Percentiles rank a stretch among this genome's conserved stretches.
Conservation (phyloP, 2,329 filamentous ascomycete genomes). For the Monosporascus cannonballus region DNA sequence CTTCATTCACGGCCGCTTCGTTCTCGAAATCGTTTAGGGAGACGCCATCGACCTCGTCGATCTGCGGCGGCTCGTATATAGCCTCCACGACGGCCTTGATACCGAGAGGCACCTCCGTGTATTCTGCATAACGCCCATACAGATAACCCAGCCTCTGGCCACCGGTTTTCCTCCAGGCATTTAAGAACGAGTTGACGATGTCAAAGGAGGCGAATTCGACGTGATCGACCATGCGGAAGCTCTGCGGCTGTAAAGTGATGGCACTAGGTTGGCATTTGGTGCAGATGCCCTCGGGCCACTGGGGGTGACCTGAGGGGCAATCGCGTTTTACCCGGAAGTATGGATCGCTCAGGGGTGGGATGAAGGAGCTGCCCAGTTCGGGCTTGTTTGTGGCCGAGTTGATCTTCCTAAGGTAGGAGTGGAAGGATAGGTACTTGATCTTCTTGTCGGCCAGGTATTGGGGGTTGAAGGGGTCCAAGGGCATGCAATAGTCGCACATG, state of each 20-base stretch:
- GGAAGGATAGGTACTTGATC: conserved; percentile 97
- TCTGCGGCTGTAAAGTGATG: conserved; percentile 88
- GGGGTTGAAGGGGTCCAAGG: conserved; percentile 87
- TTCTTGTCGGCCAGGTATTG: conserved; percentile 89
- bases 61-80: conserved; percentile 92
- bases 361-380: conserved; percentile 88
- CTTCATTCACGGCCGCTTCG: conserved; percentile 71
- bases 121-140: conserved; percentile 87
- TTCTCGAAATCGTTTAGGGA: conserved; percentile 80
- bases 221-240: conserved; percentile 95
- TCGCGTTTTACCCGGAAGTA: conserved; percentile 84
- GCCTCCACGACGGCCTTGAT: conserved; percentile 94
- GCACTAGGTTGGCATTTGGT: conserved; percentile 97
- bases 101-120: conserved; percentile 85
- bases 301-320: conserved; percentile 87
- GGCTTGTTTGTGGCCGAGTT: conserved; percentile 96
- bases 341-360: conserved; percentile 88
- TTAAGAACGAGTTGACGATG: conserved; percentile 82
- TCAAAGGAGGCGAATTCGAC: conserved; percentile 87
- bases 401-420: conserved; percentile 88
- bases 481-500: conserved; percentile 99
- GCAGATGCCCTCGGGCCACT: conserved; percentile 95
- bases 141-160: conserved; percentile 81
- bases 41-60: conserved; percentile 83
- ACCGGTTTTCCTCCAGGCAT: conserved; percentile 86